Conservation (phyloP, 140 eudicot genomes). For the Senecio squalidus region DNA sequence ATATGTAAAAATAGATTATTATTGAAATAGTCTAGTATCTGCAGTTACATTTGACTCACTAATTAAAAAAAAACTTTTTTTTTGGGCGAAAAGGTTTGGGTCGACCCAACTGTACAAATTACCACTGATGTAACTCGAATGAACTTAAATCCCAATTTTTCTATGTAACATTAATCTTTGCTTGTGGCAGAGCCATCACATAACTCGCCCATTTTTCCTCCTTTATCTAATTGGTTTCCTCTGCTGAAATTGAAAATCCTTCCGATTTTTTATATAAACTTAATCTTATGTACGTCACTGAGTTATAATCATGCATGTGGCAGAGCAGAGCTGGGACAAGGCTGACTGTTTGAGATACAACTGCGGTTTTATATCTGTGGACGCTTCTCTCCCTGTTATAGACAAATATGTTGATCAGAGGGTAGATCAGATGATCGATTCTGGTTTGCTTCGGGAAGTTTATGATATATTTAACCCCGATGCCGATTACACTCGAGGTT, state of each 20-base stretch:
- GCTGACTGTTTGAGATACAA: conserved; percentile 66
- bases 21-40: too few species aligned
- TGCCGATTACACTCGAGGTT: conserved; percentile 89
- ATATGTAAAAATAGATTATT: too few species aligned
- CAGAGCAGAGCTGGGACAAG: conserved; percentile 98
- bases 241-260: not conserved
- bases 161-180: too few species aligned
- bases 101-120: too few species aligned
- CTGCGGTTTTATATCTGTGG: conserved; percentile 89
- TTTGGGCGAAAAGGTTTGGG: too few species aligned
- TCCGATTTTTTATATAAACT: not conserved
- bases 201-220: too few species aligned
- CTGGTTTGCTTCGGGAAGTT: conserved; percentile 78
- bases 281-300: conserved; percentile 3
- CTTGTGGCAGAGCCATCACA: too few species aligned
- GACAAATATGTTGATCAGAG: conserved; percentile 76
- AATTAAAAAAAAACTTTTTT: too few species aligned
- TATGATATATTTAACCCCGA: conserved; percentile 34
- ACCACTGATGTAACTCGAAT: too few species aligned
- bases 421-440: conserved; percentile 71
- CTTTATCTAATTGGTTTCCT: not conserved
- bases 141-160: too few species aligned
- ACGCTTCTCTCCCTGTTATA: conserved; percentile 73
- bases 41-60: too few species aligned
- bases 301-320: conserved; percentile 13